phyloP scores from a whole-genome alignment of 768 basidiomycete genomes.

The Roridomyces roridus region DNA sequence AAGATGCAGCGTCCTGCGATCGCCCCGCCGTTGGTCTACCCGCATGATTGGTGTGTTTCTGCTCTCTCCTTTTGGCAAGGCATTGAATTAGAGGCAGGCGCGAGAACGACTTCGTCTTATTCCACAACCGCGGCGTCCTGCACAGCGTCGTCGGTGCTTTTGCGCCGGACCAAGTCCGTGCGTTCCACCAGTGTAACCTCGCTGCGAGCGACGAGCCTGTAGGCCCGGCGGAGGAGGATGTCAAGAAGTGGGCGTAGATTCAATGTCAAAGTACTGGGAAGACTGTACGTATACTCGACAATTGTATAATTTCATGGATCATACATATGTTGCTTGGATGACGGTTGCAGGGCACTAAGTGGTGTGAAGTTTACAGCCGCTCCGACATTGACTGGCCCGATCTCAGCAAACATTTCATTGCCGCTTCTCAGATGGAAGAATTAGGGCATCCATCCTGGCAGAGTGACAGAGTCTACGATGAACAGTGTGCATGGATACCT shows the following conservation, averaged over 20 bases:
- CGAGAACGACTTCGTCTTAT: slow-evolving; percentile 76
- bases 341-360: no score
- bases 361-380: no score
- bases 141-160: slow-evolving; percentile 87
- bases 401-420: no score
- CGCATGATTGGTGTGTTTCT: slow-evolving; percentile 76
- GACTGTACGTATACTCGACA: no score
- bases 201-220: slow-evolving; percentile 76
- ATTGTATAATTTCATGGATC: no score
- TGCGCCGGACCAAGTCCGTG: slow-evolving; percentile 66
- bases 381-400: no score
- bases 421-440: no score
- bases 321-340: no score
- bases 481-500: no score
- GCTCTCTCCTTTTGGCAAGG: background rate
- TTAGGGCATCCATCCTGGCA: no score
- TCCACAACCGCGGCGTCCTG: slow-evolving; percentile 85
- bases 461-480: no score
- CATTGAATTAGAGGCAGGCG: slow-evolving; percentile 30
- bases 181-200: slow-evolving; percentile 89
- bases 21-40: slow-evolving; percentile 77
- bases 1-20: slow-evolving; percentile 91
- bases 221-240: slow-evolving; percentile 73
- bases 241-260: slow-evolving; percentile 65
- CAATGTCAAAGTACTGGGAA: no score